Conservation (phyloP, 371 early-diverging fungal species). For the Capillidium heterosporum region DNA sequence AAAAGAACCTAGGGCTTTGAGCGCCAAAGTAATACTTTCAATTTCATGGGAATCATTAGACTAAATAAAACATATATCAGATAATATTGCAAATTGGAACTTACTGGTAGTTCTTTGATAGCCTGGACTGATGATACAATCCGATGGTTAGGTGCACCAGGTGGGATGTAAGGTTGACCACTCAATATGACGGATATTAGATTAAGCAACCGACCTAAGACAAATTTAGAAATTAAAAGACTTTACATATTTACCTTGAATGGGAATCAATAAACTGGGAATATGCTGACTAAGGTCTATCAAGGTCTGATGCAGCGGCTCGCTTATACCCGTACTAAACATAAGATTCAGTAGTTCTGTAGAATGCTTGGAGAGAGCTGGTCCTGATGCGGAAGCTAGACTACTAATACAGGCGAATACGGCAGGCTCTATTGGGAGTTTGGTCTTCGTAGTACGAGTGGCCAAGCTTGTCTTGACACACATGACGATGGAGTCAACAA, state of each 20-base stretch:
- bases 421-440: conserved; percentile 29
- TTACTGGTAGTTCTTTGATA: conserved; percentile 1
- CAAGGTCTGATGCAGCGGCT: conserved; percentile 63
- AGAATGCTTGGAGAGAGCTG: conserved; percentile 66
- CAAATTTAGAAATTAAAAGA: background rate
- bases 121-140: conserved; percentile 4
- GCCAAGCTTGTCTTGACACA: background rate
- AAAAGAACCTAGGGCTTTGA: conserved; percentile 73
- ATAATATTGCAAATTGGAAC: background rate
- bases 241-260: conserved; percentile 48
- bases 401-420: conserved; percentile 72
- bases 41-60: conserved; percentile 8
- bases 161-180: conserved; percentile 68
- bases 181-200: conserved; percentile 72
- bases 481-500: conserved; percentile 23
- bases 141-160: conserved; percentile 39
- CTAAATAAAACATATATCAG: background rate
- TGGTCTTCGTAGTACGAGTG: background rate
- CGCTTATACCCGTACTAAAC: conserved; percentile 73
- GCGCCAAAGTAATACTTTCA: conserved; percentile 65
- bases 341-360: conserved; percentile 79
- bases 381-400: conserved; percentile 80
- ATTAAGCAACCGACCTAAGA: conserved; percentile 66
- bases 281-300: conserved; percentile 64
- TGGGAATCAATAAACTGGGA: conserved; percentile 58